Base-by-base conservation (phyloP, 2,329 filamentous ascomycete genomes). In the Aspergillus pseudotamarii region DNA sequence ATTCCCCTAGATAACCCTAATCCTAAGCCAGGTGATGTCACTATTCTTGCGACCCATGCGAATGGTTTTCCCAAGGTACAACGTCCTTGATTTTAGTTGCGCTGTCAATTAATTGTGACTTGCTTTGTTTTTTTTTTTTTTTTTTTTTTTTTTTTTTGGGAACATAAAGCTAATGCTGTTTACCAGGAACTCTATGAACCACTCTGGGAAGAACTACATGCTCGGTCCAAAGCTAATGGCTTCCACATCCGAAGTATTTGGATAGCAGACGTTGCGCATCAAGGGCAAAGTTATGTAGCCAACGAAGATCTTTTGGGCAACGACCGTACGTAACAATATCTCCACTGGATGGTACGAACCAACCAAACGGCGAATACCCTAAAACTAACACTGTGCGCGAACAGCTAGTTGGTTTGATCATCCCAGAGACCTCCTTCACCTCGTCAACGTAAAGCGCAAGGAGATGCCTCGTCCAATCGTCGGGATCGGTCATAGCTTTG, bases 401-500 rank as follows among this genome's bases (percentile, higher is more conserved):
- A 59, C 67, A 94, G 91, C 93, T 41, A 88, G 87, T 70, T 98
- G 94, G 94, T 85, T 89, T 66, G 94, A 98, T 79, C 89, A 95
- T 75, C 82, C 91, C 53, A 88, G 94, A 54, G 94, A 98, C 76
- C 86, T 97, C 4, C 84, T 95, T 21, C 88, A 94, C 73, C 86
- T 97, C 79, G 85, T 95, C 80, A 97, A 97, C 78, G 84, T 87
- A 59, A 94, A 97, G 79, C 91, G 92, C 48, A 81, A 84, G 16
- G 83, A 91, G 65, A 93, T 95, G 85, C 90, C 91, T 14, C 90
- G 91, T 0, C 94, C 94, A 1, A 82, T 97, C 23, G 79, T 97
- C 66, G 94, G 92, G 61, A 78, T 98, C 32, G 94, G 93, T 19
- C 94, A 98, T 79, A 96, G 92, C 70, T 94, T 96, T 83, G 94